Base-by-base conservation (phyloP, 108 stramenopile genomes). In the Pseudonitzschia multiseries region DNA sequence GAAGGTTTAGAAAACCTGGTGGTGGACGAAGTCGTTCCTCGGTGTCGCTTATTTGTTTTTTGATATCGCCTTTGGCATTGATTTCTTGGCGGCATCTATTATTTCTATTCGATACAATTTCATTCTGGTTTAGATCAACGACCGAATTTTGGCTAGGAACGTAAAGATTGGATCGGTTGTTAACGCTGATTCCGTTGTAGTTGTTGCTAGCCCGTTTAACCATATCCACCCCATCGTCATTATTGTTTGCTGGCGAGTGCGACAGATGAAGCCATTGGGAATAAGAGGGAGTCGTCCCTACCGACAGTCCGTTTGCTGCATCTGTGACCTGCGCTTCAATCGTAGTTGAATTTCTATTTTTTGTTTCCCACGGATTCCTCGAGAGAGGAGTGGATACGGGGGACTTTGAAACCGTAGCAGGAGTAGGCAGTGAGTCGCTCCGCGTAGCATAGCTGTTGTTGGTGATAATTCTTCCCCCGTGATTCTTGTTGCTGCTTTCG, bases 311-410 rank as follows among this genome's bases (percentile, higher is more conserved):
- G 17, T 18, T 48, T 48, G 8, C 18, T 18, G 46, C 2, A 48
- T 59, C 57, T 1, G 26, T 59, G 4, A 14, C 57, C n/a, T 27
- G 57, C 15, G 29, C 57, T n/a, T 15, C 29, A 59, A 31, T 26
- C 14, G 57, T 57, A 26, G 21, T 59, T 5, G 4, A 10, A 10
- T 18, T 48, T 3, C 46, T 48, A 10, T 48, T 48, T 5, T 36
- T 18, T 48, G 61, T 57, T 57, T 68, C 53, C 75, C 75, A 76
- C 14, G 75, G 75, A 41, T 76, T 76, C 24, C 57, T 76, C 3
- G 75, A 68, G 36, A 76, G 41, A 12, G 48, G 57, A 60, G 59
- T 69, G 21, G 68, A 48, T 48, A 48, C 13, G 12, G 46, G 21
- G 31, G 31, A 15, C 21, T 20, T 8, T 20, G 54, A 21, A 56